phyloP scores from a whole-genome alignment of 2,329 filamentous ascomycete species.

The Hortaea werneckii region DNA sequence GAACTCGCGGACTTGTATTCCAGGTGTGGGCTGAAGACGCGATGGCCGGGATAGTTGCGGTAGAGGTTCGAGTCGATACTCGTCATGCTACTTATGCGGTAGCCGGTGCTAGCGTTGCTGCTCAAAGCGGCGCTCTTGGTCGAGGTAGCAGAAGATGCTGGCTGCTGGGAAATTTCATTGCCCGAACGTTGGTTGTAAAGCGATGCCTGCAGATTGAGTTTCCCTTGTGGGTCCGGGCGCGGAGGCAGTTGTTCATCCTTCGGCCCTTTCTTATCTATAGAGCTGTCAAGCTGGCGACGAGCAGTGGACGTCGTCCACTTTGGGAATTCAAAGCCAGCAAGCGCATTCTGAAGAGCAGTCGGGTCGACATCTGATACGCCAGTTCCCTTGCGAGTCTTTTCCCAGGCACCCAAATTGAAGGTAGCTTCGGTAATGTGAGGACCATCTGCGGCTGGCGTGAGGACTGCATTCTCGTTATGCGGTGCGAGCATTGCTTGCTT shows the following conservation, averaged over 20 bases:
- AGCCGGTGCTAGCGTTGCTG: constrained; percentile 4
- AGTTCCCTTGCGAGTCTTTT: constrained; percentile 12
- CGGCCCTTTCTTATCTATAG: constrained; percentile 1
- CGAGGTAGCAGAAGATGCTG: constrained; percentile 5
- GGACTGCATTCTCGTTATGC: constrained; percentile 24
- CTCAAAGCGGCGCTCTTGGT: constrained; percentile 7
- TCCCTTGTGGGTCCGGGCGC: background rate
- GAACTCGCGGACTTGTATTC: constrained; percentile 24
- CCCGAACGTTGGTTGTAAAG: background rate
- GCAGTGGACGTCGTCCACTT: constrained; percentile 11
- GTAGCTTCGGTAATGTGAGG: constrained; percentile 15
- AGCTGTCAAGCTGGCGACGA: constrained; percentile 5
- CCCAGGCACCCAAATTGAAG: constrained; percentile 23
- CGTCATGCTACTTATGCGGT: constrained; percentile 17
- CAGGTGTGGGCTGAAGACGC: constrained; percentile 22
- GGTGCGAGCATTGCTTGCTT: constrained; percentile 24
- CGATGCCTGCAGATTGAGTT: background rate
- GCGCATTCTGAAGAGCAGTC: background rate
- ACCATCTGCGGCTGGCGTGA: constrained; percentile 20
- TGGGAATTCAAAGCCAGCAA: constrained; percentile 13
- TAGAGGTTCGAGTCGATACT: constrained; percentile 19
- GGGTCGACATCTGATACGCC: constrained; percentile 2
- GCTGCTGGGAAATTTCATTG: background rate
- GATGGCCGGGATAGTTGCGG: constrained; percentile 14
- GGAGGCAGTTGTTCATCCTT: background rate